Evolutionary conservation across 192 early-diverging fungal species (phyloP).

Genomic region (Podila epicladia): DNA sequence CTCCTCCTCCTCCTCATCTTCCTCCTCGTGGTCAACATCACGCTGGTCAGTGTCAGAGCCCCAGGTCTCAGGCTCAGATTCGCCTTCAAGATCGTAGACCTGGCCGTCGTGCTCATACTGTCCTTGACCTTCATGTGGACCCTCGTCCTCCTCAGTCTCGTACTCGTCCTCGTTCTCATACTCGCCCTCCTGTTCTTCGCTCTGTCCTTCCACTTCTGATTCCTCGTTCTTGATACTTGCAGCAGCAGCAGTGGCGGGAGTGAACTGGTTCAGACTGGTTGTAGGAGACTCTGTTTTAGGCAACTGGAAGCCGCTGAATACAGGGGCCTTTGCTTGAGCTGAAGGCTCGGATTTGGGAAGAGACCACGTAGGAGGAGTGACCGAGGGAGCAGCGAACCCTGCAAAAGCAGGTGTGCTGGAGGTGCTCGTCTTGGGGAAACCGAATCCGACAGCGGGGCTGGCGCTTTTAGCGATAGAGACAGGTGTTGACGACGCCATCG

Average conservation of each 20-base stretch:
- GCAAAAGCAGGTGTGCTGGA: background rate
- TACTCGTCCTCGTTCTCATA: slow-evolving; percentile 8
- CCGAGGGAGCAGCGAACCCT: background rate
- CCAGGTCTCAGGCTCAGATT: slow-evolving; percentile 42
- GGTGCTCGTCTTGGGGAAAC: background rate
- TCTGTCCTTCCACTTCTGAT: slow-evolving; percentile 5
- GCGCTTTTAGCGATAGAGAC: background rate
- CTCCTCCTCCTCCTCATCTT: slow-evolving; percentile 9
- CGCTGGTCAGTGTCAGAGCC: slow-evolving; percentile 43
- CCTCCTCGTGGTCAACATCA: slow-evolving; percentile 29
- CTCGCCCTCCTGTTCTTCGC: slow-evolving; percentile 9
- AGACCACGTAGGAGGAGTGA: background rate
- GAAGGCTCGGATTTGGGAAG: background rate
- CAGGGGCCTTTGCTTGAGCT: background rate
- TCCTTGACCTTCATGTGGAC: background rate
- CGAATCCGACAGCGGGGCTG: background rate
- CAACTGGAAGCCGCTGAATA: slow-evolving; percentile 17
- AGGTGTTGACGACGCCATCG: background rate
- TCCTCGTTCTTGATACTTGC: slow-evolving; percentile 12
- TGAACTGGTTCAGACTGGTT: background rate
- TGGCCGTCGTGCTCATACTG: slow-evolving; percentile 43
- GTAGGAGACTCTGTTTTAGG: slow-evolving; percentile 5
- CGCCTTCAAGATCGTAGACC: slow-evolving; percentile 26
- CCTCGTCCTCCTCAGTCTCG: slow-evolving; percentile 12
- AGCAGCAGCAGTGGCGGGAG: background rate